Percentiles rank a stretch among this genome's conserved stretches.
phyloP scores from a whole-genome alignment of 73 alveolate species.

The Paramecium tetraurelia region DNA sequence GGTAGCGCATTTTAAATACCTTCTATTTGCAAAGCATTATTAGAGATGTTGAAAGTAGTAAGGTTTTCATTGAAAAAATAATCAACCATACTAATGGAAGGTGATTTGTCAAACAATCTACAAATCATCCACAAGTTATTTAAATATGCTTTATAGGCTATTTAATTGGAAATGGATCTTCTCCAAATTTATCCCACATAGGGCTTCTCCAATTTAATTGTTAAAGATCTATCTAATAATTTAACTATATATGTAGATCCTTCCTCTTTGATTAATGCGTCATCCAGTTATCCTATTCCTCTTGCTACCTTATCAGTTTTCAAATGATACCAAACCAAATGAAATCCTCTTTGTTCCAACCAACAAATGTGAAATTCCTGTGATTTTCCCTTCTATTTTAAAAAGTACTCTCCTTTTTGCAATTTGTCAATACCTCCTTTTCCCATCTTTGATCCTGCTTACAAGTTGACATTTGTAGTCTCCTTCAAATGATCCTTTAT shows the following conservation, averaged over 20 bases:
- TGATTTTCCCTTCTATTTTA: not conserved
- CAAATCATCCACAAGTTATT: constrained; percentile 23
- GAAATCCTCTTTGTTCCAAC: constrained; percentile 36
- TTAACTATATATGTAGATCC: not conserved
- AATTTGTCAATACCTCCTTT: not conserved
- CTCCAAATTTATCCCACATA: constrained; percentile 27
- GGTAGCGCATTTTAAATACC: not conserved
- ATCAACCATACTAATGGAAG: not conserved
- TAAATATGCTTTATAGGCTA: not conserved
- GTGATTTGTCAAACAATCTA: not conserved
- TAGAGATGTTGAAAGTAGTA: not conserved
- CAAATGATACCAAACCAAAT: constrained; percentile 14
- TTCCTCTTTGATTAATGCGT: not conserved
- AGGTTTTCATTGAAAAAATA: constrained; percentile 15
- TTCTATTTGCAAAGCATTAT: not conserved
- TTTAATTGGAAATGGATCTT: not conserved
- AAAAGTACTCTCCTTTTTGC: constrained; percentile 7
- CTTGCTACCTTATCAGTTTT: constrained; percentile 22
- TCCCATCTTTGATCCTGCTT: not conserved
- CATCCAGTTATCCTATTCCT: constrained; percentile 37
- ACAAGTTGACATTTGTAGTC: not conserved
- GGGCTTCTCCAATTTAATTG: constrained; percentile 6
- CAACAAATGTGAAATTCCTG: not conserved
- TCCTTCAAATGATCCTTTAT: constrained; percentile 14
- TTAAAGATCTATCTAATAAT: constrained; percentile 16